Percentiles rank a stretch among this genome's conserved stretches.
Evolutionary conservation across 495 filamentous ascomycete species (phyloP).

Genomic region (Aspergillus affinis): DNA sequence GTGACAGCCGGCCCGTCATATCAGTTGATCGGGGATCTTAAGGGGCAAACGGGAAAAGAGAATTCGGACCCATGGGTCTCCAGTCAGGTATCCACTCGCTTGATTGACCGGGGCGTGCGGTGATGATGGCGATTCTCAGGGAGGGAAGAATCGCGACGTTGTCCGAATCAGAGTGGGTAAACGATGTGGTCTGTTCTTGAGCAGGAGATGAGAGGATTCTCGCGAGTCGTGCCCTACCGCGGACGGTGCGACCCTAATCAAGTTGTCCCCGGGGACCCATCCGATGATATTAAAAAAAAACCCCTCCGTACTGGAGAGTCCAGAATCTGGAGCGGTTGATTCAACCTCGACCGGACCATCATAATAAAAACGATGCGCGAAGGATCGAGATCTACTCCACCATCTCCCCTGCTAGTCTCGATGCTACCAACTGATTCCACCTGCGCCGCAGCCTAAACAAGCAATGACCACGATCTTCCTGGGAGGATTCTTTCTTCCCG

Average conservation of each 20-base stretch:
- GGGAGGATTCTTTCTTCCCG: not conserved
- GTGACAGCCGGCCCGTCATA: not conserved
- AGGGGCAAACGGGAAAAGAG: not conserved
- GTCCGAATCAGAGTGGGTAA: not conserved
- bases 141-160: not conserved
- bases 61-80: not conserved
- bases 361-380: not conserved
- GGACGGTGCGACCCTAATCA: no score
- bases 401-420: not conserved
- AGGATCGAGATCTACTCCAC: not conserved
- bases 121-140: not conserved
- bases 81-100: not conserved
- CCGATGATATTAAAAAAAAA: no score
- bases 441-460: not conserved
- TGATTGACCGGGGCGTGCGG: not conserved
- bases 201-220: not conserved
- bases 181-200: not conserved
- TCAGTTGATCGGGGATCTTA: not conserved
- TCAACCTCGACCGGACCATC: no score
- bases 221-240: not conserved
- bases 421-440: not conserved
- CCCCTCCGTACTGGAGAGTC: no score
- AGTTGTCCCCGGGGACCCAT: no score
- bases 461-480: not conserved
- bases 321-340: not conserved